phyloP scores from a whole-genome alignment of 2,329 filamentous ascomycete genomes.

The Orbilia blumenaviensis region DNA sequence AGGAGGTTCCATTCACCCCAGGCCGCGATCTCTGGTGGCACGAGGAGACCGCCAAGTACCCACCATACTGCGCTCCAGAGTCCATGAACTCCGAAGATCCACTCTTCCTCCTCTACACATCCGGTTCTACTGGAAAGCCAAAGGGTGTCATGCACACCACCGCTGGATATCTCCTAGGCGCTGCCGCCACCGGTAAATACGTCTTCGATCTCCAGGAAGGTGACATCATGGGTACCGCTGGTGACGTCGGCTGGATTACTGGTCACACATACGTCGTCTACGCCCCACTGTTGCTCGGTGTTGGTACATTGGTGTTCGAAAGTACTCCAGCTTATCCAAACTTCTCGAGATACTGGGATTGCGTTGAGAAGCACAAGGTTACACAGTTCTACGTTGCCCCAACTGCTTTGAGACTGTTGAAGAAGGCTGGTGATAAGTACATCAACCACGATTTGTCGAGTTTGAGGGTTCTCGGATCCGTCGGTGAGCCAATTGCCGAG shows the following conservation, averaged over 20 bases:
- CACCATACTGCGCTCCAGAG: slow-evolving; percentile 88
- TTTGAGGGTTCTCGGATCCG: slow-evolving; percentile 88
- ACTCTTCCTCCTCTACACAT: slow-evolving; percentile 96
- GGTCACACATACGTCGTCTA: slow-evolving; percentile 99
- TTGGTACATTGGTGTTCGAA: slow-evolving; percentile 95
- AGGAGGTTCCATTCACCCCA: slow-evolving; percentile 84
- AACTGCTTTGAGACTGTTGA: slow-evolving; percentile 88
- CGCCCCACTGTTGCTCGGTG: slow-evolving; percentile 88
- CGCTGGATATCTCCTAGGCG: slow-evolving; percentile 91
- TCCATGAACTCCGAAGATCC: slow-evolving; percentile 92
- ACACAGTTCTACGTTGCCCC: slow-evolving; percentile 99
- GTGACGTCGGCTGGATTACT: slow-evolving; percentile 98
- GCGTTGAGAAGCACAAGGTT: slow-evolving; percentile 92
- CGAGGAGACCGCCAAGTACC: slow-evolving; percentile 97
- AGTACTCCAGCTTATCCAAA: slow-evolving; percentile 96
- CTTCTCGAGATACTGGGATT: slow-evolving; percentile 99
- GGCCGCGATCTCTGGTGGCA: slow-evolving; percentile 98
- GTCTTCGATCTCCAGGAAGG: slow-evolving; percentile 97
- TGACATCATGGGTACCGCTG: slow-evolving; percentile 95
- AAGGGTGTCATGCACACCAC: slow-evolving; percentile 99
- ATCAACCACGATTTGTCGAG: slow-evolving; percentile 89
- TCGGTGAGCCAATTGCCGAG: slow-evolving; percentile 95
- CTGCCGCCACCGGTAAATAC: slow-evolving; percentile 94
- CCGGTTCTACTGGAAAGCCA: slow-evolving; percentile 95
- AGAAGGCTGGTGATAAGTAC: slow-evolving; percentile 92